A percentile compares a stretch with the other conserved stretches of the same genome.
Evolutionary conservation across 2,329 filamentous ascomycete species (phyloP).

Genomic region (Neophaeococcomyces mojaviensis): DNA sequence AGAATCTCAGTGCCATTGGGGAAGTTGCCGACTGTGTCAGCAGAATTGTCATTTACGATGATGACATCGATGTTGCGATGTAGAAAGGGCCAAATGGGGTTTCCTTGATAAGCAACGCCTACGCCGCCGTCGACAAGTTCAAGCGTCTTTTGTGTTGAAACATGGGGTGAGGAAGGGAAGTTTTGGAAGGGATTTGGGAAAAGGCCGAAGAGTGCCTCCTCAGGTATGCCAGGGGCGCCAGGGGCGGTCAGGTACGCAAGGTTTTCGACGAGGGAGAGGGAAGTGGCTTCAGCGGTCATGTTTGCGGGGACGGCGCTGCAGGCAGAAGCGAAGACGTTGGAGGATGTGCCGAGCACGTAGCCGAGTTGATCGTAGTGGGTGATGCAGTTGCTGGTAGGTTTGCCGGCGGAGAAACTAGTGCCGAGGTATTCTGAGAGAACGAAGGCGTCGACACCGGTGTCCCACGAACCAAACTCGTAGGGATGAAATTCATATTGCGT

Average conservation of each 20-base stretch:
- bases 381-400: conserved; percentile 8
- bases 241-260: no score
- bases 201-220: not conserved
- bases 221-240: not conserved
- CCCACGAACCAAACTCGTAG: conserved; percentile 15
- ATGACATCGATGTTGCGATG: conserved; percentile 11
- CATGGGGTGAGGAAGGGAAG: not conserved
- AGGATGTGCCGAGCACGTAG: conserved; percentile 12
- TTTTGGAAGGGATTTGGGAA: conserved; percentile 16
- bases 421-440: conserved; percentile 14
- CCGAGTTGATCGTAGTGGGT: conserved; percentile 11
- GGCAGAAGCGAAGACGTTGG: conserved; percentile 8
- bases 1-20: conserved; percentile 13
- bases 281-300: not conserved
- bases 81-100: conserved; percentile 23
- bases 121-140: conserved; percentile 28
- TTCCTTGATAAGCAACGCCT: conserved; percentile 13
- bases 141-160: conserved; percentile 4
- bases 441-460: conserved; percentile 12
- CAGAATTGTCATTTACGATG: conserved; percentile 9
- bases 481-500: conserved; percentile 13
- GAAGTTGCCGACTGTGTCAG: conserved; percentile 7
- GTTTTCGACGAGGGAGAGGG: not conserved
- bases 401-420: conserved; percentile 9
- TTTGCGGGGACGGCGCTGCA: not conserved